A percentile compares a stretch with the other conserved stretches of the same genome.
These are phyloP conservation scores for Ophiostoma ulmi DNA, from an alignment of 2,329 filamentous ascomycete species.

Conservation along the genomic window DNA sequence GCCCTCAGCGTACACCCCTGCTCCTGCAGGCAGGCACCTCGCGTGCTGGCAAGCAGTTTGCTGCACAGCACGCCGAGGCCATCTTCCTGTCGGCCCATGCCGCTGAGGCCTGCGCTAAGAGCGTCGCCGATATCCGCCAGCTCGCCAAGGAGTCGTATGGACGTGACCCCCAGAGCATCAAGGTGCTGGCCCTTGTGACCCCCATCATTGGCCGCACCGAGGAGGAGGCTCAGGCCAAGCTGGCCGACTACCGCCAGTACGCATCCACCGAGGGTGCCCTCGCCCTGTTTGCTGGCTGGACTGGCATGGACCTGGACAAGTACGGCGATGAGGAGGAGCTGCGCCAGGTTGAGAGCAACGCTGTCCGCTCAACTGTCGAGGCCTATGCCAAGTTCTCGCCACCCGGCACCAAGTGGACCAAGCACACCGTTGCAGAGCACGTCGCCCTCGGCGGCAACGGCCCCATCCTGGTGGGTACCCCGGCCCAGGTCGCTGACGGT, in stretches of 20 bases:
- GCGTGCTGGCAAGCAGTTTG: conserved; percentile 28
- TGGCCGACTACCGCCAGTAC: conserved; percentile 55
- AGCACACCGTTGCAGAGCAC: conserved; percentile 60
- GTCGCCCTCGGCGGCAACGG: conserved; percentile 29
- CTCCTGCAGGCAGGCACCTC: conserved; percentile 30
- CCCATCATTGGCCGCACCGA: conserved; percentile 28
- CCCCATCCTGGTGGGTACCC: conserved; percentile 53
- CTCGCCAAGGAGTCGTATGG: conserved; percentile 22
- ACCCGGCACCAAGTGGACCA: conserved; percentile 59
- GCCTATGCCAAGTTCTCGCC: conserved; percentile 22
- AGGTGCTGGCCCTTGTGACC: conserved; percentile 28
- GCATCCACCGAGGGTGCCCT: conserved; percentile 59
- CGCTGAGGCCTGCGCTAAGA: conserved; percentile 22
- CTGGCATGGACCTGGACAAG: conserved; percentile 47
- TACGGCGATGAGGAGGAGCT: conserved; percentile 40
- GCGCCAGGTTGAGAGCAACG: conserved; percentile 38
- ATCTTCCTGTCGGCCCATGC: conserved; percentile 28
- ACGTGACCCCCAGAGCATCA: conserved; percentile 27
- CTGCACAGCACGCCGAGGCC: conserved; percentile 30
- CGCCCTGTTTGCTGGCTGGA: conserved; percentile 70
- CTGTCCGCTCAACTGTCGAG: conserved; percentile 34
- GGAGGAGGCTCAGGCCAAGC: conserved; percentile 34
- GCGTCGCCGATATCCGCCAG: conserved; percentile 39
- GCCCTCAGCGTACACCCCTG: conserved; percentile 27
- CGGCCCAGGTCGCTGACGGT: conserved; percentile 61